phyloP scores from a whole-genome alignment of 306 rosid species.

The Begonia peltatifolia region DNA sequence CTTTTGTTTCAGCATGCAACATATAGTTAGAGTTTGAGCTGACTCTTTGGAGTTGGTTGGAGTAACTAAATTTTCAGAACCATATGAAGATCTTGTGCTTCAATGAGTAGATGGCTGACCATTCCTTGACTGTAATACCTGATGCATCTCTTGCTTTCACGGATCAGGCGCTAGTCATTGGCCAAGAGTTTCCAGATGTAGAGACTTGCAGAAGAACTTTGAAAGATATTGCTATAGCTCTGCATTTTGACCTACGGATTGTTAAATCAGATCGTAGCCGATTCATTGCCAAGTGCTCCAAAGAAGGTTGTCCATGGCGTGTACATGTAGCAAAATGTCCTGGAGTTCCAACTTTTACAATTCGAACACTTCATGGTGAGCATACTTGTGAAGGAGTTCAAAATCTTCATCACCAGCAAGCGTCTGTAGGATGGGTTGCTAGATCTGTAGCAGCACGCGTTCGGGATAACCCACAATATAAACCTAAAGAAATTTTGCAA shows the following conservation, averaged over 20 bases:
- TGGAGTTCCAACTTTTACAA: conserved; percentile 86
- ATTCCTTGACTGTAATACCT: conserved; percentile 29
- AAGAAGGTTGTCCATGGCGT: conserved; percentile 99
- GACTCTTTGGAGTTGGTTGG: neutral
- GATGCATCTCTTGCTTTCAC: conserved; percentile 27
- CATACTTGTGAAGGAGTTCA: conserved; percentile 96
- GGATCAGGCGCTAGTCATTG: conserved; percentile 51
- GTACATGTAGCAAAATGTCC: conserved; percentile 98
- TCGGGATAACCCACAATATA: conserved; percentile 89
- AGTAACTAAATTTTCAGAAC: neutral
- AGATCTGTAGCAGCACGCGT: conserved; percentile 90
- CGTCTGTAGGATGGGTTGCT: conserved; percentile 99
- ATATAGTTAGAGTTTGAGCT: neutral
- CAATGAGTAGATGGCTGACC: conserved; percentile 56
- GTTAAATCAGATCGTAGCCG: conserved; percentile 99
- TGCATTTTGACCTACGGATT: conserved; percentile 94
- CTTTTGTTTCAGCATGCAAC: neutral
- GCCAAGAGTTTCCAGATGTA: conserved; percentile 95
- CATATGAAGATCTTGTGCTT: conserved; percentile 19
- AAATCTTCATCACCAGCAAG: conserved; percentile 96
- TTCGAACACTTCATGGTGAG: conserved; percentile 79
- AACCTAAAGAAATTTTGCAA: conserved; percentile 88
- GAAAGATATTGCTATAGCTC: conserved; percentile 91
- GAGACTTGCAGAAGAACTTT: conserved; percentile 90
- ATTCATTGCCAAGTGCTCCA: conserved; percentile 95